A percentile compares a stretch with the other conserved stretches of the same genome.
phyloP scores from a whole-genome alignment of 192 early-diverging fungal species.

The Podila verticillata region DNA sequence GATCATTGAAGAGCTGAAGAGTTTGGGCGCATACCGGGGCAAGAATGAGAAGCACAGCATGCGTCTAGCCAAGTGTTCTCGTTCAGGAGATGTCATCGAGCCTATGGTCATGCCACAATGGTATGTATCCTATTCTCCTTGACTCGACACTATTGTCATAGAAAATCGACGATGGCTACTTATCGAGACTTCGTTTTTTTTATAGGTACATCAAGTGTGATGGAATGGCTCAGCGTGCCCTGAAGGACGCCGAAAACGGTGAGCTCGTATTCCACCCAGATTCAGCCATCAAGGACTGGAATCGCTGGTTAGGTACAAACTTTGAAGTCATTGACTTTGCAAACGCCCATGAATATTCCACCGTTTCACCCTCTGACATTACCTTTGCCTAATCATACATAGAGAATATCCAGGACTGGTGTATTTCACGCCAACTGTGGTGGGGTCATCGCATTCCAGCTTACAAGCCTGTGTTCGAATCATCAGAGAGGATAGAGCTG shows the following conservation, averaged over 20 bases:
- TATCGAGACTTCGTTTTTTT: too few relatives aligned
- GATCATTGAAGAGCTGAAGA: slow-evolving; percentile 72
- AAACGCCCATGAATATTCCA: neutral
- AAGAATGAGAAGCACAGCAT: slow-evolving; percentile 84
- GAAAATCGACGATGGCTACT: neutral
- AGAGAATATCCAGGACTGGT: slow-evolving; percentile 93
- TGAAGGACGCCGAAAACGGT: slow-evolving; percentile 71
- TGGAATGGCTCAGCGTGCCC: slow-evolving; percentile 74
- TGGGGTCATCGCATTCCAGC: slow-evolving; percentile 97
- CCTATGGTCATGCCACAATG: slow-evolving; percentile 97
- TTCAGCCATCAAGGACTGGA: slow-evolving; percentile 83
- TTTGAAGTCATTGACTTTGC: neutral
- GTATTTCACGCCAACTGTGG: slow-evolving; percentile 97
- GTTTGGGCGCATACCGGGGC: slow-evolving; percentile 75
- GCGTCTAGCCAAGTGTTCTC: slow-evolving; percentile 72
- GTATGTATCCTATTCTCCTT: slow-evolving; percentile 47
- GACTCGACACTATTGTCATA: neutral
- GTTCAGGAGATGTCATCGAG: slow-evolving; percentile 95
- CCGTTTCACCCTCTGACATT: neutral
- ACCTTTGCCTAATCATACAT: neutral
- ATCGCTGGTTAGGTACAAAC: slow-evolving; percentile 81
- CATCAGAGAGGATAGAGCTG: neutral
- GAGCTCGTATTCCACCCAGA: slow-evolving; percentile 78
- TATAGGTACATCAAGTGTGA: slow-evolving; percentile 83
- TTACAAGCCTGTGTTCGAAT: slow-evolving; percentile 75